These are phyloP conservation scores for Prunus davidiana DNA, from an alignment of 306 rosid species.

Conservation along the genomic window DNA sequence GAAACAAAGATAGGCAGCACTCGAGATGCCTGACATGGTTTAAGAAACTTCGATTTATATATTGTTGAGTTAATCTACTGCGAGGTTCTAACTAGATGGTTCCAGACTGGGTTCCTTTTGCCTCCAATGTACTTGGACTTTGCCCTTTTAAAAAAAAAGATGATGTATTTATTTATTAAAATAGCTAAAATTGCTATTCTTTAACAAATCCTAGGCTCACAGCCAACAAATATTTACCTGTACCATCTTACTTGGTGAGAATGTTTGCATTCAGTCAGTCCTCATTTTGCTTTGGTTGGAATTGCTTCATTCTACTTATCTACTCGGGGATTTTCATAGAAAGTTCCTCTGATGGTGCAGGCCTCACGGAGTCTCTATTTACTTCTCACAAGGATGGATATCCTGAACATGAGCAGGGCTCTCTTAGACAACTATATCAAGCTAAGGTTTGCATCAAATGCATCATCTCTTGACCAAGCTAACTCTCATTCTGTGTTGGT, in stretches of 20 bases:
- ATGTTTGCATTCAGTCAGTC: not conserved
- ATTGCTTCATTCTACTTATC: slow-evolving; percentile 15
- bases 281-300: not conserved
- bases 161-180: not conserved
- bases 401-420: slow-evolving; percentile 93
- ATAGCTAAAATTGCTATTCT: not conserved
- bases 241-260: not conserved
- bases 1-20: not conserved
- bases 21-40: not conserved
- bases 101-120: not conserved
- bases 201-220: not conserved
- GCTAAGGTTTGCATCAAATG: slow-evolving; percentile 65
- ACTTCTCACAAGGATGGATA: slow-evolving; percentile 94
- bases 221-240: not conserved
- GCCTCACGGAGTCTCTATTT: slow-evolving; percentile 91
- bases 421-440: slow-evolving; percentile 82
- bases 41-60: not conserved
- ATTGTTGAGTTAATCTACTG: slow-evolving; percentile 2
- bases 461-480: slow-evolving; percentile 9
- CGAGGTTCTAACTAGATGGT: not conserved
- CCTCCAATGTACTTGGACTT: not conserved
- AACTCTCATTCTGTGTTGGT: slow-evolving; percentile 17
- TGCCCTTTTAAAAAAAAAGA: not conserved
- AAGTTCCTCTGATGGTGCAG: slow-evolving; percentile 45
- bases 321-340: slow-evolving; percentile 17